Base-by-base conservation (phyloP, 1,139 yeast species). In the Diutina ranongensis region DNA sequence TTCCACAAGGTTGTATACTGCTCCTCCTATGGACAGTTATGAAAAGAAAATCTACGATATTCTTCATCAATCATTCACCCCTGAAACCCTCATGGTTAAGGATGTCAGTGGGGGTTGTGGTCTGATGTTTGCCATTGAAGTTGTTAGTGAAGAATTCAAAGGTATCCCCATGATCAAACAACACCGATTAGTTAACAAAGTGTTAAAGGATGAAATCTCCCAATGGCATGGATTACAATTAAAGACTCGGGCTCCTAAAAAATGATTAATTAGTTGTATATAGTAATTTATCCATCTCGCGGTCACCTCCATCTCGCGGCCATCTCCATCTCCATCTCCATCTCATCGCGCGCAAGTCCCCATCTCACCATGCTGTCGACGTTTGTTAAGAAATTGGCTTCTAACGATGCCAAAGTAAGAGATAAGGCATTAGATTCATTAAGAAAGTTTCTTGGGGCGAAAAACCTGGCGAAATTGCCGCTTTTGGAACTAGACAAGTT, bases 51-150 rank as follows among this genome's bases (percentile, higher is more conserved):
- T 88, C 38, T 81, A 68, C 57, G 64, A 70, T 35, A 77, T 78
- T 47, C 68, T 88, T 45, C 55, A 70, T 18, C 61, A 67, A 18
- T 72, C 72, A 47, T 74, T 88, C 45, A 54, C 64, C 15, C 96
- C 97, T 1, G 59, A 65, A 32, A 65, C 63, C 41, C 65, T 88
- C 45, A 71, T 72, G 45, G 95, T 89, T 9, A 70, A 71, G 52
- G 98, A 92, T 59, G 81, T 89, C 4, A 81, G 94, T 22, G 97
- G 76, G 20, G 98, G 99, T 0, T 94, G 98, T 65, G 99, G 99
- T 0, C 88, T 97, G 3, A 92, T 92, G 97, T 94, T 87, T 65
- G 88, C 95, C 44, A 92, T 92, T 46, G 68, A 74, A 50, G 76
- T 94, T 20, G 84, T 80, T 38, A 82, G 95, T 48, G 70, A 68